These are phyloP conservation scores for Paramecium bursaria DNA, from an alignment of 73 alveolate species.

Conservation along the genomic window DNA sequence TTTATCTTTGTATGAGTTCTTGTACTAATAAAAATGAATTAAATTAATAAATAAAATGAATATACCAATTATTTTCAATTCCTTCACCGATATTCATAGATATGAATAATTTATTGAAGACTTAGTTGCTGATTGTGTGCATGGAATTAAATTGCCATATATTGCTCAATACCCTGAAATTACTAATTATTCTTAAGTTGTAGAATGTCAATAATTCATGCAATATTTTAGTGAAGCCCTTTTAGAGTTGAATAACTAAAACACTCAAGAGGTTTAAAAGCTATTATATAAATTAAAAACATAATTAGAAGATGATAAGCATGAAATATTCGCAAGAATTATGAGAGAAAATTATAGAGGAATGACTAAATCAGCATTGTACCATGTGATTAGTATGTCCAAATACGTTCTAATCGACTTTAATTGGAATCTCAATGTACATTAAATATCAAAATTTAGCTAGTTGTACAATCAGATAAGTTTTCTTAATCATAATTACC, in stretches of 20 bases:
- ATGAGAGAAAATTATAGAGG: conserved; percentile 40
- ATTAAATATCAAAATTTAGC: not conserved
- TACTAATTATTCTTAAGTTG: not conserved
- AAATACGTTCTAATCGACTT: conserved; percentile 47
- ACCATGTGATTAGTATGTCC: not conserved
- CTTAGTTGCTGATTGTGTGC: conserved; percentile 53
- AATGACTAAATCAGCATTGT: conserved; percentile 47
- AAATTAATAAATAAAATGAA: conserved; percentile 11
- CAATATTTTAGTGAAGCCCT: conserved; percentile 12
- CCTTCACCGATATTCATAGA: conserved; percentile 13
- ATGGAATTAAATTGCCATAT: conserved; percentile 56
- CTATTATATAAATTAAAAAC: conserved; percentile 33
- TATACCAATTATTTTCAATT: conserved; percentile 24
- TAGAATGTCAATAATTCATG: conserved; percentile 47
- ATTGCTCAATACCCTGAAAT: conserved; percentile 26
- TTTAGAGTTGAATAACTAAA: conserved; percentile 30
- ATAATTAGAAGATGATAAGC: conserved; percentile 33
- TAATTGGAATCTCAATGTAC: conserved; percentile 56
- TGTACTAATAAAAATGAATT: too few relatives aligned
- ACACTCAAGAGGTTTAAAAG: conserved; percentile 40
- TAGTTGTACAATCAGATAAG: conserved; percentile 26
- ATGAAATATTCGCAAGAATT: conserved; percentile 15
- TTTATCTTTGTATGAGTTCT: conserved; percentile 24
- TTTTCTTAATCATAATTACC: conserved; percentile 35
- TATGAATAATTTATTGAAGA: conserved; percentile 54